These are phyloP conservation scores for Septoria linicola DNA, from an alignment of 2,329 filamentous ascomycete genomes.

Conservation along the genomic window DNA sequence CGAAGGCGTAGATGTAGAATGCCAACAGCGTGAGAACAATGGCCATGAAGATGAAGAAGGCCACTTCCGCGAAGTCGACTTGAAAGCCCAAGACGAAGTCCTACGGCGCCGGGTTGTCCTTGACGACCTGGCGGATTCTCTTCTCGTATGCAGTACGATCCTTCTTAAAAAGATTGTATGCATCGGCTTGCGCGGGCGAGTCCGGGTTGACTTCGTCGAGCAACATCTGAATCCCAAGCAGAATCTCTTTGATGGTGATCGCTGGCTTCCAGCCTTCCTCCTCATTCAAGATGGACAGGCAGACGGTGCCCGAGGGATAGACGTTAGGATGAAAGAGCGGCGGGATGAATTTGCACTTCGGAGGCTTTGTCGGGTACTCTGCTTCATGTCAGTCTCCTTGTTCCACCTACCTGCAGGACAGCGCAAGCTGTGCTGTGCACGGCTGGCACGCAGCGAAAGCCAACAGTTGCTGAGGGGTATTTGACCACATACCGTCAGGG, in stretches of 20 bases:
- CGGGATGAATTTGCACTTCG: conserved; percentile 97
- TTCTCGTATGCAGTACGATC: conserved; percentile 84
- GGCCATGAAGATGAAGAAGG: background rate
- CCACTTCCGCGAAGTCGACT: background rate
- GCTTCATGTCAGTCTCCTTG: conserved; percentile 22
- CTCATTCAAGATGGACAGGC: conserved; percentile 94
- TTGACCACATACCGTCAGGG: conserved; percentile 67
- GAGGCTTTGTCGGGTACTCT: conserved; percentile 99
- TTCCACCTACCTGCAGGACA: background rate
- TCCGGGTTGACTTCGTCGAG: conserved; percentile 97
- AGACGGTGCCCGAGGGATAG: conserved; percentile 96
- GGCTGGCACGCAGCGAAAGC: no score
- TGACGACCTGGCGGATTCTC: conserved; percentile 80
- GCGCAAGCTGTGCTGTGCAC: no score
- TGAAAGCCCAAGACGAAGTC: background rate
- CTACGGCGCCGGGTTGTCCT: conserved; percentile 75
- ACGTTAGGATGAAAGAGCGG: conserved; percentile 98
- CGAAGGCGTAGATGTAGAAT: background rate
- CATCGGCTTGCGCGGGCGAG: conserved; percentile 92
- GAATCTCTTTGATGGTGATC: conserved; percentile 97
- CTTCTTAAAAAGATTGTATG: conserved; percentile 95
- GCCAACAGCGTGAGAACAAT: background rate
- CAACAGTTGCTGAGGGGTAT: no score
- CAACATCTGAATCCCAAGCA: conserved; percentile 92
- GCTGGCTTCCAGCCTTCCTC: conserved; percentile 98